phyloP scores from a whole-genome alignment of 176 grass and related monocot genomes.

The Poa pratensis region DNA sequence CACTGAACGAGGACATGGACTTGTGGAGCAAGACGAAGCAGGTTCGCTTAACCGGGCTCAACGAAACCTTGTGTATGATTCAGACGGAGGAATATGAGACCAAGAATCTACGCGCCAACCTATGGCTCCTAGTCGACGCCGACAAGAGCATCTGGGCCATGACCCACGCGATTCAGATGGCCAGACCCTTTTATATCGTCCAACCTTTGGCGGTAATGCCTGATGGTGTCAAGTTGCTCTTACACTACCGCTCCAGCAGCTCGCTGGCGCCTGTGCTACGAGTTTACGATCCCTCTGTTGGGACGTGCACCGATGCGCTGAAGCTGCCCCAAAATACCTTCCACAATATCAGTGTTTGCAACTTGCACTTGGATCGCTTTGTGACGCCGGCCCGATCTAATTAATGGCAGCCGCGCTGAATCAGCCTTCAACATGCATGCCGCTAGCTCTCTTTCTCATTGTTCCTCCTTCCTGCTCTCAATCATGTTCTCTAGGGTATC shows the following conservation, averaged over 20 bases:
- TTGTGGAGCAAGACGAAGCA: not conserved
- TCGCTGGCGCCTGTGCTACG: not conserved
- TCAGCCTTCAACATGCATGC: not conserved
- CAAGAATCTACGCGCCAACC: not conserved
- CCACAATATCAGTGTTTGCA: not conserved
- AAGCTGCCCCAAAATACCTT: not conserved
- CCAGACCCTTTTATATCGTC: not conserved
- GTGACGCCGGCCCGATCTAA: not conserved
- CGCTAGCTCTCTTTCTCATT: too few species aligned
- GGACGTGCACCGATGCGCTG: not conserved
- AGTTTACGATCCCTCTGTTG: not conserved
- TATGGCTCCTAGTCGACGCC: not conserved
- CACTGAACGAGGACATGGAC: not conserved
- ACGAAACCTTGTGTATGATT: not conserved
- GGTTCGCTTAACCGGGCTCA: not conserved
- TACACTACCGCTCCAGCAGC: not conserved
- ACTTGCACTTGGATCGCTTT: not conserved
- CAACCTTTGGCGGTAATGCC: not conserved
- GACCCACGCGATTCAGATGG: not conserved
- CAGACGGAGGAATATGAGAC: not conserved
- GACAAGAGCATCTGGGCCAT: not conserved
- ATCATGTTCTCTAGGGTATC: too few species aligned
- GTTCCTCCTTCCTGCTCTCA: too few species aligned
- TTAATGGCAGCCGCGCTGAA: not conserved
- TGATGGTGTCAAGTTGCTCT: not conserved